Percentiles rank a stretch among this genome's conserved stretches.
Evolutionary conservation across 75 land plant species (phyloP).

Genomic region (Selaginella tamariscina): DNA sequence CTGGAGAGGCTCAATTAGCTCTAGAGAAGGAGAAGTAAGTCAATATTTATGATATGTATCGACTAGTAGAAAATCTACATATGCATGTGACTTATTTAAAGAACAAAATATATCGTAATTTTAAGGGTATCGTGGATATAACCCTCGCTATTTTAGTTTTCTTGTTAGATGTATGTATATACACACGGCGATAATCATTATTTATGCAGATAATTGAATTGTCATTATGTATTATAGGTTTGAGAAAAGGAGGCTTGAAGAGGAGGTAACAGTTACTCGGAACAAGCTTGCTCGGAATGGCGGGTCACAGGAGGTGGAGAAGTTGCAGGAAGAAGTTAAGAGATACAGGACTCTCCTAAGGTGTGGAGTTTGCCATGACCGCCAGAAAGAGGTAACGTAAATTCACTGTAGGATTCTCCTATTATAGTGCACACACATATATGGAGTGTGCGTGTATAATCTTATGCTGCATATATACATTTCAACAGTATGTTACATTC

Average conservation of each 20-base stretch:
- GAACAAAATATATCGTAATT: not conserved
- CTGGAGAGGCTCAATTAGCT: constrained; percentile 42
- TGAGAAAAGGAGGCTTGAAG: constrained; percentile 63
- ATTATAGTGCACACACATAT: too few relatives aligned
- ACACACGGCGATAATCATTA: not conserved
- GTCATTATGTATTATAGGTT: constrained; percentile 30
- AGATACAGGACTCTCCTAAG: constrained; percentile 73
- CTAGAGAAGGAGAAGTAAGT: constrained; percentile 52
- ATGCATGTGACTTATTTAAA: not conserved
- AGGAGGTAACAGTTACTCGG: constrained; percentile 43
- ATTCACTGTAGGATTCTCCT: too few relatives aligned
- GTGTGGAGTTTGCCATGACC: constrained; percentile 73
- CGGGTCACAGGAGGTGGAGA: constrained; percentile 42
- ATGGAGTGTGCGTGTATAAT: too few relatives aligned
- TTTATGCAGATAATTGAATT: not conserved
- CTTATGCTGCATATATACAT: too few relatives aligned
- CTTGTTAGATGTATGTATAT: not conserved
- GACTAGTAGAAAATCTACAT: not conserved
- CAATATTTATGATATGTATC: not conserved
- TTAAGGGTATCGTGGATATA: not conserved
- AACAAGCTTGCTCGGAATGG: constrained; percentile 44
- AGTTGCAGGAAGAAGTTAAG: constrained; percentile 60
- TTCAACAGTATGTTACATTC: too few relatives aligned
- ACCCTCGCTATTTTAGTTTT: not conserved
- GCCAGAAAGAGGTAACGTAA: constrained; percentile 61